Conservation (phyloP, 768 basidiomycete species). For the Leucogyrophana mollusca region DNA sequence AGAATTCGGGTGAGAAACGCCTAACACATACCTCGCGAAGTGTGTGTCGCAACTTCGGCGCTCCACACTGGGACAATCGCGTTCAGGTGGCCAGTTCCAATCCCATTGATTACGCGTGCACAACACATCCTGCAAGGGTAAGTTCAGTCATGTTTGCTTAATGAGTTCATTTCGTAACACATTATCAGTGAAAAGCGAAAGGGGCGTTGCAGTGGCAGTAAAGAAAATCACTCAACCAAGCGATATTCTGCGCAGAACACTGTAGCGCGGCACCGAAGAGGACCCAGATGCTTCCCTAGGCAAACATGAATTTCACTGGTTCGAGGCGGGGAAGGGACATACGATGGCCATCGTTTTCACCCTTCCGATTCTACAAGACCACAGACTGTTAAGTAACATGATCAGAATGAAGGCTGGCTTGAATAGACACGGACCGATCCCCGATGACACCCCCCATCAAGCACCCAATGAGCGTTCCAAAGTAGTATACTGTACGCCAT, state of each 20-base stretch:
- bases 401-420: too few relatives aligned
- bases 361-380: slow-evolving; percentile 30
- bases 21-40: slow-evolving; percentile 30
- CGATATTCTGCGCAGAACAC: slow-evolving; percentile 40
- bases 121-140: slow-evolving; percentile 41
- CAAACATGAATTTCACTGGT: neutral
- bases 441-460: slow-evolving; percentile 40
- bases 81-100: slow-evolving; percentile 43
- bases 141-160: neutral
- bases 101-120: slow-evolving; percentile 42
- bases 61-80: slow-evolving; percentile 46
- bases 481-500: slow-evolving; percentile 34
- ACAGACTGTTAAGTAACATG: neutral
- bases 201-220: too few relatives aligned
- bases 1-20: neutral
- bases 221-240: slow-evolving; percentile 28
- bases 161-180: too few relatives aligned
- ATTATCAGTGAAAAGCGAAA: neutral
- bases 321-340: neutral
- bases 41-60: slow-evolving; percentile 44
- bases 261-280: slow-evolving; percentile 41
- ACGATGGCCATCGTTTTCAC: slow-evolving; percentile 39
- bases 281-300: slow-evolving; percentile 38
- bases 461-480: slow-evolving; percentile 41
- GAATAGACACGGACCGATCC: slow-evolving; percentile 23